Evolutionary conservation across 345 rosid genomes (phyloP), one percentile per base, ranked within the genome.

Genomic region (Gossypium australe): DNA sequence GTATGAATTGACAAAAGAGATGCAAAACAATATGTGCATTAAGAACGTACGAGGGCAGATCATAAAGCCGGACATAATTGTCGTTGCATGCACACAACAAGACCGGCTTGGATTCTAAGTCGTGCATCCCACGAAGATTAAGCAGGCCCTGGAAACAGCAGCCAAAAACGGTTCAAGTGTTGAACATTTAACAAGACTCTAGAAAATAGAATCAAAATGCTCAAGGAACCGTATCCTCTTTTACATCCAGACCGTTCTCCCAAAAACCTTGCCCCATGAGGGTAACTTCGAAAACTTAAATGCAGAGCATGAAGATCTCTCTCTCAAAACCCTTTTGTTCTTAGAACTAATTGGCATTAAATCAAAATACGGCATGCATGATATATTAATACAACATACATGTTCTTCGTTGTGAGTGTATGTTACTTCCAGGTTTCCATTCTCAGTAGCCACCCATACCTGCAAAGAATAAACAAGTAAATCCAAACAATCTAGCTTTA

Each of bases 381-480:
- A 55, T 20, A 41, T 49, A 61, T 5, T n/a, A 47, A 80, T 53
- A 75, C 14, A 65, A 79, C 84, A 24, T 90, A 94, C 99, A 80
- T 91, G 86, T 71, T 95, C 98, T 77, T 95, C 99, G 2, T 72
- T 85, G 83, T 95, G 99, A 59, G 96, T 91, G 85, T 89, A 91
- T 43, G 97, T 89, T 17, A 88, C 97, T 91, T 95, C 94, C 89
- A 95, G 82, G 79, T 82, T 87, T 72, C 99, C 98, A 80, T 92
- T 92, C 80, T 95, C 97, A 13, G 84, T 79, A 61, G 94, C 97
- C 55, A 84, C 94, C 99, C 98, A 95, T 49, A 90, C 92, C 99
- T 95, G 81, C 79, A 76, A 2, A 73, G 74, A 72, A 75, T 56
- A 56, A 56, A 56, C 9, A 61, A 34, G 5, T 74, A 53, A 52